These are phyloP conservation scores for Conringia planisiliqua DNA, from an alignment of 345 rosid species.

Conservation along the genomic window DNA sequence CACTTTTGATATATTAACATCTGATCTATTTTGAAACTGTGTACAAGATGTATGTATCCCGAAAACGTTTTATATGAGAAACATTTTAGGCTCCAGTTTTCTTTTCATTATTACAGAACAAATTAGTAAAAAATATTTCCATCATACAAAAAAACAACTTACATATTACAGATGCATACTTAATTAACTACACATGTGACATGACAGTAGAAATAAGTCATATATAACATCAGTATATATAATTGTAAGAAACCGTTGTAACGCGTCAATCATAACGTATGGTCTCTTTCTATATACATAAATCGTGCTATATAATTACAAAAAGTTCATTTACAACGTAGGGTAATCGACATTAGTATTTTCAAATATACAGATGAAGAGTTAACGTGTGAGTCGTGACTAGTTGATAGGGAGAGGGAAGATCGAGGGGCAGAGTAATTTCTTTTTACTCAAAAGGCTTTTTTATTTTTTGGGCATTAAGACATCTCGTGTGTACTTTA, in stretches of 20 bases:
- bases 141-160: too few relatives aligned
- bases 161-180: not conserved
- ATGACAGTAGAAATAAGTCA: not conserved
- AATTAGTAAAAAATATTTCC: too few relatives aligned
- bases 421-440: not conserved
- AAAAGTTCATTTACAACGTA: not conserved
- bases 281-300: not conserved
- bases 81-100: not conserved
- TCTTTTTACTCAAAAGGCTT: too few relatives aligned
- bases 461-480: not conserved
- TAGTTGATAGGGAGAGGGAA: not conserved
- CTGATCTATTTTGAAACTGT: too few relatives aligned
- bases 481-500: conserved; percentile 3
- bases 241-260: not conserved
- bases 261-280: not conserved
- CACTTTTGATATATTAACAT: not conserved
- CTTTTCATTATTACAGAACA: too few relatives aligned
- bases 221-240: not conserved
- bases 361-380: not conserved
- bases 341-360: not conserved
- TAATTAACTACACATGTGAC: too few relatives aligned
- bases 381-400: not conserved
- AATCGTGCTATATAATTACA: not conserved
- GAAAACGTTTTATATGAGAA: not conserved
- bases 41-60: too few relatives aligned